phyloP scores from a whole-genome alignment of 2,329 filamentous ascomycete species.

The Amylocarpus encephaloides region DNA sequence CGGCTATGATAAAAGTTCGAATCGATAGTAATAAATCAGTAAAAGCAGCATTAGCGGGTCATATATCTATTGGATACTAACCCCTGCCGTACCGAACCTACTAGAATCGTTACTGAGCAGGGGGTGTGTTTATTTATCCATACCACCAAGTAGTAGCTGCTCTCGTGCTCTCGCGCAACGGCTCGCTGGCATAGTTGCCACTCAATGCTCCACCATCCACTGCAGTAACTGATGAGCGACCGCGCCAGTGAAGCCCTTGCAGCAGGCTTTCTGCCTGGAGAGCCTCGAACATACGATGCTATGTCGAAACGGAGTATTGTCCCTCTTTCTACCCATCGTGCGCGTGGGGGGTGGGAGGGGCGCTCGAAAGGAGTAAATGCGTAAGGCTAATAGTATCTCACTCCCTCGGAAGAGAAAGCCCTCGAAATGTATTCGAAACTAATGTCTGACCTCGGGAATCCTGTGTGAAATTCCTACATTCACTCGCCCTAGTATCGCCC shows the following conservation, averaged over 20 bases:
- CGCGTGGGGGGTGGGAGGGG: conserved; percentile 19
- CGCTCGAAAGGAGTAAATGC: conserved; percentile 26
- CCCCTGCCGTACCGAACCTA: too few species aligned
- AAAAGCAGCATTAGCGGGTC: too few species aligned
- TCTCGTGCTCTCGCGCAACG: too few species aligned
- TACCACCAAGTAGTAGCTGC: too few species aligned
- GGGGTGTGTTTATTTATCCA: too few species aligned
- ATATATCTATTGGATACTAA: too few species aligned
- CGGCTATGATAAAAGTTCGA: too few species aligned
- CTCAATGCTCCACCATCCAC: too few species aligned
- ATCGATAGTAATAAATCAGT: too few species aligned
- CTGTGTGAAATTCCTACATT: conserved; percentile 5
- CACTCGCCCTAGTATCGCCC: conserved; percentile 4
- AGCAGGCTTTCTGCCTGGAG: background rate
- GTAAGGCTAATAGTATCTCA: conserved; percentile 27
- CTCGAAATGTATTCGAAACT: conserved; percentile 6
- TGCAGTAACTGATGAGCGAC: background rate
- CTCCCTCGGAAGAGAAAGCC: conserved; percentile 26
- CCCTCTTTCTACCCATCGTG: conserved; percentile 23
- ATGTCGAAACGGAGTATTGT: conserved; percentile 12
- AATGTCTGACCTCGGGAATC: conserved; percentile 17
- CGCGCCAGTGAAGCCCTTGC: background rate
- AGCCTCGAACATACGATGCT: conserved; percentile 7
- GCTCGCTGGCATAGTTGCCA: too few species aligned
- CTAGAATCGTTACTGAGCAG: too few species aligned